phyloP scores from a whole-genome alignment of 2,329 filamentous ascomycete species.

The Metarhizium anisopliae region DNA sequence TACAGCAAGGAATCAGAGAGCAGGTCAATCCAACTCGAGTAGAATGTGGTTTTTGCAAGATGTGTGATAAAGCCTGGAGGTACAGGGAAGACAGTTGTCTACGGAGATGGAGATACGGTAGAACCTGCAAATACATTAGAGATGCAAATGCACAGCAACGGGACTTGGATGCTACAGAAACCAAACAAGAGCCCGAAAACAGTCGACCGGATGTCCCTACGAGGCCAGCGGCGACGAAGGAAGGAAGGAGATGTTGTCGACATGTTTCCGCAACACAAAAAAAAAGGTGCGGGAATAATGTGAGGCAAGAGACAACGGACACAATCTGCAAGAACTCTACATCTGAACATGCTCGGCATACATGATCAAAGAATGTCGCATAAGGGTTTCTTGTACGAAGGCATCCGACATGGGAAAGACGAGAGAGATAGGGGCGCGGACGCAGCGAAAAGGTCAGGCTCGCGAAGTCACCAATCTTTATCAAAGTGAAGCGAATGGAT shows the following conservation, averaged over 20 bases:
- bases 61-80: neutral
- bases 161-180: neutral
- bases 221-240: neutral
- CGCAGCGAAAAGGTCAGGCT: no score
- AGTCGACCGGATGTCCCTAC: neutral
- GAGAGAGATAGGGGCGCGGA: no score
- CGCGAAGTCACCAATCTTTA: no score
- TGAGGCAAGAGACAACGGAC: neutral
- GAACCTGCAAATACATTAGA: neutral
- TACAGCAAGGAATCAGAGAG: constrained; percentile 3
- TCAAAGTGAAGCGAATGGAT: no score
- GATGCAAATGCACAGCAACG: neutral
- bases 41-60: constrained; percentile 1
- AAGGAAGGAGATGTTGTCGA: constrained; percentile 1
- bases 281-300: neutral
- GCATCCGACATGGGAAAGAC: no score
- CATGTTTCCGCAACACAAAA: neutral
- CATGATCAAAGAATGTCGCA: neutral
- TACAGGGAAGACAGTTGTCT: neutral
- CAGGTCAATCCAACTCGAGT: constrained; percentile 1
- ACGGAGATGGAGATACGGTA: neutral
- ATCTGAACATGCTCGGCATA: neutral
- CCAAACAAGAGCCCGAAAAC: neutral
- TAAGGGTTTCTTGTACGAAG: neutral
- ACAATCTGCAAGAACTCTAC: neutral